Evolutionary conservation across 441 rosid species (phyloP), one percentile per base, ranked within the genome.

Genomic region (Aleurites moluccanus): DNA sequence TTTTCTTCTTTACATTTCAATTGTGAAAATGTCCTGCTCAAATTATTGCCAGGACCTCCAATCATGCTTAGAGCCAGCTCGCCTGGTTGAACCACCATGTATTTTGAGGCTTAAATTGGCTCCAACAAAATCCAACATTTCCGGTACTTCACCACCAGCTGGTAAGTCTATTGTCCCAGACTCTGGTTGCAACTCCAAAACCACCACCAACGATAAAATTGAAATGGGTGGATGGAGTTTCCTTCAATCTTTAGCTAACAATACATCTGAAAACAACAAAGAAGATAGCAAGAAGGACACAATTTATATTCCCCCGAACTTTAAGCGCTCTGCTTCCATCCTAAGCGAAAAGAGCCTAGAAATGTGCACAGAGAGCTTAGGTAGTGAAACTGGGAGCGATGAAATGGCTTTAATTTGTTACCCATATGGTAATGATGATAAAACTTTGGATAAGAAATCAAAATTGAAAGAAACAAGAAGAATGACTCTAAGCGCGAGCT

Each of bases 341-440:
- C 84, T 93, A 9, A 89, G 88, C 66, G 82, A 82, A 42, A 86
- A 81, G 81, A 92, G 98, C 85, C 75, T 94, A 64, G 89, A 89
- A 77, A 77, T 92, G 73, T 94, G 96, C 76, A 94, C 98, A 4
- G 97, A 94, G 71, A 86, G 88, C 79, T 84, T 94, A 23, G 98
- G 98, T 3, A 87, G 85, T 57, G 98, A 94, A 77, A 88, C 91
- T 0, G 94, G 98, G 16, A 88, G 82, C 42, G 87, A 85, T 44
- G 89, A 84, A 9, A 66, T 77, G 30, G 75, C 75, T 72, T 74
- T 82, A 62, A 80, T 88, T 79, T 79, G 84, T 16, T 57, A 57
- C 25, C 81, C 82, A 73, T 71, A 69, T 21, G 79, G 63, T n/a
- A 65, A 75, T 72, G n/a, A 53, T 45, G 73, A 74, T 28, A 69